Percentiles rank a stretch among this genome's conserved stretches.
Evolutionary conservation across 768 basidiomycete species (phyloP).

Genomic region (Pleurotus eryngii): DNA sequence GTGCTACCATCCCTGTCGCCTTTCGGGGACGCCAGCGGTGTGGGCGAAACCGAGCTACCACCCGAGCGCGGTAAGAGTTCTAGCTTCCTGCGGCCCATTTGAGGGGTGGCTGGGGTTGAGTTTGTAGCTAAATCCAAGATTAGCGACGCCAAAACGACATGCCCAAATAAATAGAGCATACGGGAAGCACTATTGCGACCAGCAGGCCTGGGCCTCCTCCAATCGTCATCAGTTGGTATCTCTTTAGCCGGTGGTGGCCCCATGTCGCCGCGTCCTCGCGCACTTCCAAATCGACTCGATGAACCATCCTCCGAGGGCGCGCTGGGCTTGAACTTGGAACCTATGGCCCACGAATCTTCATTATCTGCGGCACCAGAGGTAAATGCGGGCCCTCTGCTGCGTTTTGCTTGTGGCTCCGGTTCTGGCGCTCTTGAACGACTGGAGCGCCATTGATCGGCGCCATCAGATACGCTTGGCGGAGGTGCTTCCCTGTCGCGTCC

Average conservation of each 20-base stretch:
- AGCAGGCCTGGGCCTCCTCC: slow-evolving; percentile 54
- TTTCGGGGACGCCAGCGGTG: slow-evolving; percentile 78
- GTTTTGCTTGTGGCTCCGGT: slow-evolving; percentile 43
- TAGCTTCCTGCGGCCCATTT: slow-evolving; percentile 73
- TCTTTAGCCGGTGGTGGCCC: slow-evolving; percentile 41
- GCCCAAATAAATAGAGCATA: slow-evolving; percentile 20
- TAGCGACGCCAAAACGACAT: not conserved
- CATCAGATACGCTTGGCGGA: slow-evolving; percentile 56
- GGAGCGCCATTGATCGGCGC: slow-evolving; percentile 70
- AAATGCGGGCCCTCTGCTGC: slow-evolving; percentile 55
- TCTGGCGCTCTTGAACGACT: slow-evolving; percentile 46
- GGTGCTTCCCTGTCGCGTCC: slow-evolving; percentile 27
- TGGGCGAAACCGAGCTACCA: slow-evolving; percentile 60
- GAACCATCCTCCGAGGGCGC: slow-evolving; percentile 36
- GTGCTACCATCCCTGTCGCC: slow-evolving; percentile 37
- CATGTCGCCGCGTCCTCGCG: slow-evolving; percentile 52
- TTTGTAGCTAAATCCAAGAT: slow-evolving; percentile 46
- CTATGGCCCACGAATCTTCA: slow-evolving; percentile 78
- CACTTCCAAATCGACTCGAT: slow-evolving; percentile 42
- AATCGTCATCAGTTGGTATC: slow-evolving; percentile 59
- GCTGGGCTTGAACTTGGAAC: slow-evolving; percentile 66
- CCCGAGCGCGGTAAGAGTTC: slow-evolving; percentile 82
- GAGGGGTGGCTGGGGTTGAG: slow-evolving; percentile 82
- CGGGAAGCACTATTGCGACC: slow-evolving; percentile 58
- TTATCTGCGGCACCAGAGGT: slow-evolving; percentile 60